These are phyloP conservation scores for Hysterangium stoloniferum DNA, from an alignment of 768 basidiomycete genomes.

Conservation along the genomic window DNA sequence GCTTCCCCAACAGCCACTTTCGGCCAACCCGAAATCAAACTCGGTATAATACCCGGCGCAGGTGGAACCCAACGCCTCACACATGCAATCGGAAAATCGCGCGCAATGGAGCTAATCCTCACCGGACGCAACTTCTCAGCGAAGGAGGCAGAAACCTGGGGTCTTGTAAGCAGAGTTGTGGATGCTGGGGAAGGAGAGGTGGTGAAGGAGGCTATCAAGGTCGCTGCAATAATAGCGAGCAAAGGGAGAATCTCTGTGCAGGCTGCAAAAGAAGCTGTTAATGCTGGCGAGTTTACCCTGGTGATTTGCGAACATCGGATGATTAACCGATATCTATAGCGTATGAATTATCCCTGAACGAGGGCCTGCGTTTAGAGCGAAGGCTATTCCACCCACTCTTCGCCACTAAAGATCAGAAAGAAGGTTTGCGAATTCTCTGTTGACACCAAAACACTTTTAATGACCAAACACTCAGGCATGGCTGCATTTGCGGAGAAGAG, in stretches of 20 bases:
- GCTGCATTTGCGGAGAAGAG: conserved; percentile 90
- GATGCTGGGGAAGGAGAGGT: conserved; percentile 69
- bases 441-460: conserved; percentile 10
- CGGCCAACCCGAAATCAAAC: conserved; percentile 93
- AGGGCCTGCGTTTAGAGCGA: conserved; percentile 84
- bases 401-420: conserved; percentile 92
- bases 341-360: conserved; percentile 69
- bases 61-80: conserved; percentile 92
- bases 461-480: conserved; percentile 58
- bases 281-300: conserved; percentile 51
- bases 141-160: conserved; percentile 79
- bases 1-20: conserved; percentile 87
- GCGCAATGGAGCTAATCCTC: conserved; percentile 89
- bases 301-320: neutral
- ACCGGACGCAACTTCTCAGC: conserved; percentile 81
- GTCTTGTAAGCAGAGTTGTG: conserved; percentile 78
- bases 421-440: conserved; percentile 46
- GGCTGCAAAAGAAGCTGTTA: conserved; percentile 91
- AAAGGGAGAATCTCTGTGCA: conserved; percentile 79
- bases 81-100: conserved; percentile 80
- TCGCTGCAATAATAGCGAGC: conserved; percentile 71
- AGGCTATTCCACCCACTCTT: conserved; percentile 88
- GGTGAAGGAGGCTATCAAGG: conserved; percentile 75
- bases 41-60: conserved; percentile 91
- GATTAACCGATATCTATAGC: conserved; percentile 33